Conservation (phyloP, 2,329 filamentous ascomycete species). For the Capronia americana region DNA sequence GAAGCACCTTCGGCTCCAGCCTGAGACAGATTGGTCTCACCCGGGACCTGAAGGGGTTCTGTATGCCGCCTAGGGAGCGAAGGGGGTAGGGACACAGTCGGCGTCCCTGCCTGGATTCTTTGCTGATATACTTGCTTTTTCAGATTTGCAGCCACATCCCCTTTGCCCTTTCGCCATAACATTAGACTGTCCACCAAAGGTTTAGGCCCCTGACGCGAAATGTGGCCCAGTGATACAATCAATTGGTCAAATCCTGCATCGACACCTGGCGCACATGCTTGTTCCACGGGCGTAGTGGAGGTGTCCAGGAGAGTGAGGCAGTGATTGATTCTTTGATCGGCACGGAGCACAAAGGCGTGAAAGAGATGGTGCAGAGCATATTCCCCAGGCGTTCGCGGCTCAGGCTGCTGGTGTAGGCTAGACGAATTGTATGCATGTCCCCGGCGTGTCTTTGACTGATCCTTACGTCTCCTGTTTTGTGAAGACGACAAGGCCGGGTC, state of each 20-base stretch:
- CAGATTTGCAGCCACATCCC: constrained; percentile 79
- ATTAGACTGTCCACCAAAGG: constrained; percentile 96
- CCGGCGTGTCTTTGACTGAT: constrained; percentile 70
- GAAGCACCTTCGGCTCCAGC: constrained; percentile 43
- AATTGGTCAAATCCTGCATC: constrained; percentile 92
- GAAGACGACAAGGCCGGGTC: constrained; percentile 13
- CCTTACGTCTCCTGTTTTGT: constrained; percentile 55
- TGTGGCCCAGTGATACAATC: constrained; percentile 90
- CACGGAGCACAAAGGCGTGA: constrained; percentile 93
- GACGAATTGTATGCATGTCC: constrained; percentile 73
- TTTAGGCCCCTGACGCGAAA: constrained; percentile 91
- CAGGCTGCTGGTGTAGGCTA: constrained; percentile 68
- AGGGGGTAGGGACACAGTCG: constrained; percentile 40
- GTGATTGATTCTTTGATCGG: constrained; percentile 93
- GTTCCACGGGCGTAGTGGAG: constrained; percentile 82
- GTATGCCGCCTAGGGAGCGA: constrained; percentile 73
- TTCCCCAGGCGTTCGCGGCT: constrained; percentile 93
- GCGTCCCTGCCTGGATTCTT: constrained; percentile 24
- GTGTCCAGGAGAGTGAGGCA: constrained; percentile 82
- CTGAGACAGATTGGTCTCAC: constrained; percentile 45
- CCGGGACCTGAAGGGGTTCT: constrained; percentile 65
- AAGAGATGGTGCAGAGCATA: constrained; percentile 97
- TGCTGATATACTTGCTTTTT: constrained; percentile 46
- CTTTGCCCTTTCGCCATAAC: constrained; percentile 96
- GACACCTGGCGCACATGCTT: constrained; percentile 86